Conservation (phyloP, 1,284 basidiomycete genomes). For the Cryptococcus sp. region DNA sequence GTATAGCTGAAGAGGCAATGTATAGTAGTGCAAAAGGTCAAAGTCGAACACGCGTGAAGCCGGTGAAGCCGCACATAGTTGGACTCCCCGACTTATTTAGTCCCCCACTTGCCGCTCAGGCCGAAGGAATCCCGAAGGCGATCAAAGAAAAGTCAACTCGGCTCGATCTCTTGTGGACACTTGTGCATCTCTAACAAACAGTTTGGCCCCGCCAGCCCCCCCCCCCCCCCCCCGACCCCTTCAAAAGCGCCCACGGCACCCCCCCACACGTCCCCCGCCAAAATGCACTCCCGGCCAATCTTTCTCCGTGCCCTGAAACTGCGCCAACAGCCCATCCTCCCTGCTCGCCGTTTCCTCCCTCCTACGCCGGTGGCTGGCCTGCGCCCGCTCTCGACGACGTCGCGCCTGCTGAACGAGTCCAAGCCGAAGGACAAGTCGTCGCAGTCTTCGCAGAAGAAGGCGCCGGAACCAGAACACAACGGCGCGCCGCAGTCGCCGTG, state of each 20-base stretch:
- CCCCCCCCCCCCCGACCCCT: too few species aligned
- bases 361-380: constrained; percentile 1
- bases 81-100: too few species aligned
- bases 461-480: constrained; percentile 18
- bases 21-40: too few species aligned
- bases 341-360: constrained; percentile 7
- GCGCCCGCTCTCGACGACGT: constrained; percentile 20
- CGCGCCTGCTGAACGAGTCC: constrained; percentile 18
- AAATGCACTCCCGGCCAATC: constrained; percentile 27
- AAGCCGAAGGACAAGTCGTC: constrained; percentile 10
- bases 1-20: not conserved
- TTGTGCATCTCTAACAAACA: too few species aligned
- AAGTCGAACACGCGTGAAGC: too few species aligned
- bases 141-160: too few species aligned
- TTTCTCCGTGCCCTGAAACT: constrained; percentile 19
- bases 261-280: not conserved
- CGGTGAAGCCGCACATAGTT: too few species aligned
- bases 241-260: too few species aligned
- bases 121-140: too few species aligned
- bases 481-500: constrained; percentile 81
- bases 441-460: constrained; percentile 6
- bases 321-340: constrained; percentile 10
- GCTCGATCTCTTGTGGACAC: too few species aligned
- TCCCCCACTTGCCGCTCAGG: too few species aligned
- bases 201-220: too few species aligned